These are phyloP conservation scores for Fusarium lyarnte DNA, from an alignment of 2,329 filamentous ascomycete genomes.

Conservation along the genomic window DNA sequence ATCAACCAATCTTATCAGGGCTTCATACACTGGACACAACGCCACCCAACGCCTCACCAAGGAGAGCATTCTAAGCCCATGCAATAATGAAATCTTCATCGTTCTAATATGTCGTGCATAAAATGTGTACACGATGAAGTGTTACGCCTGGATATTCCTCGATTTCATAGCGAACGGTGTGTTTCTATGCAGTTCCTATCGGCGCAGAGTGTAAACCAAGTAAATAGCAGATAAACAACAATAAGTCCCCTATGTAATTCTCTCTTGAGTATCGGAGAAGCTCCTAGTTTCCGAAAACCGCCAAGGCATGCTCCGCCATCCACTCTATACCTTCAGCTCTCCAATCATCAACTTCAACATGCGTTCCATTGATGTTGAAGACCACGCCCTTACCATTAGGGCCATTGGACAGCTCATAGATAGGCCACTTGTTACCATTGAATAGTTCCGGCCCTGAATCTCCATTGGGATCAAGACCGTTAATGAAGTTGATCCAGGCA, in stretches of 20 bases:
- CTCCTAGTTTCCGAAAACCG: conserved; percentile 40
- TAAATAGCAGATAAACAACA: background rate
- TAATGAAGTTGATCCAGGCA: conserved; percentile 47
- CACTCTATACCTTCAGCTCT: conserved; percentile 44
- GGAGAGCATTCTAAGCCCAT: background rate
- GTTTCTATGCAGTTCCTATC: conserved; percentile 9
- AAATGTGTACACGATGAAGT: background rate
- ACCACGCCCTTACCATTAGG: conserved; percentile 43
- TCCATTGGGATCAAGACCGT: conserved; percentile 42
- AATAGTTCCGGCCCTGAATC: background rate
- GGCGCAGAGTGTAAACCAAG: background rate
- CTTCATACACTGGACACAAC: background rate
- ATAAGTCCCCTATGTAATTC: too few relatives aligned
- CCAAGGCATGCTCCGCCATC: conserved; percentile 42
- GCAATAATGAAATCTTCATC: background rate
- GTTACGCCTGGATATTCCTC: background rate
- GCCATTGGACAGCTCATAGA: conserved; percentile 28
- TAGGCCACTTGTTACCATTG: conserved; percentile 40
- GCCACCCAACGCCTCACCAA: background rate
- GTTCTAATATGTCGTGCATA: background rate
- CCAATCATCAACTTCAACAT: conserved; percentile 45
- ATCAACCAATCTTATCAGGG: background rate
- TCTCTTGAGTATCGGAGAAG: too few relatives aligned
- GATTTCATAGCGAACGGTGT: background rate
- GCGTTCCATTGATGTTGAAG: conserved; percentile 39